Evolutionary conservation across 83 land plant species (phyloP).

Genomic region (Larix sibirica): DNA sequence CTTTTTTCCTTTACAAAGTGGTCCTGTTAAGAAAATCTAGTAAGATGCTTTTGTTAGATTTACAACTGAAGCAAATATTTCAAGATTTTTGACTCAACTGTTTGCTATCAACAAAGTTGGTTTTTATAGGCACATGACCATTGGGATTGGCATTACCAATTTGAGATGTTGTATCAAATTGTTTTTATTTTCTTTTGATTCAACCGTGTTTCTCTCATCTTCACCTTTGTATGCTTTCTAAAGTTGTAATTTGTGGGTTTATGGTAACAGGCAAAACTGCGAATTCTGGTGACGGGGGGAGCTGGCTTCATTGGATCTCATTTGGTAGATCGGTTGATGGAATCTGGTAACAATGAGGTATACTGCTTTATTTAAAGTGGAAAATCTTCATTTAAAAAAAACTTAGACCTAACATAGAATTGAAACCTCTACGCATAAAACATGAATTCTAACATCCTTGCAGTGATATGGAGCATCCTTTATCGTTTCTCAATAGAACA

Average conservation of each 20-base stretch:
- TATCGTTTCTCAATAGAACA: neutral
- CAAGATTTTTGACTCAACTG: neutral
- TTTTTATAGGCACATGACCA: too few species aligned
- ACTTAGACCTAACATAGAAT: neutral
- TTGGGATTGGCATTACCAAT: too few species aligned
- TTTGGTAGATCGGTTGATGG: slow-evolving; percentile 92
- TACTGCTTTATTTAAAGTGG: neutral
- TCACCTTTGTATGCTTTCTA: neutral
- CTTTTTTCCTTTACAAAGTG: neutral
- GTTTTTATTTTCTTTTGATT: neutral
- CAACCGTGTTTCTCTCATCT: neutral
- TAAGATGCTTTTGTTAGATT: neutral
- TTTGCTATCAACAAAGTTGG: neutral
- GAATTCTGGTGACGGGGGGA: slow-evolving; percentile 95
- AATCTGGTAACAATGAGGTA: slow-evolving; percentile 95
- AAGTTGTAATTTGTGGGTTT: neutral
- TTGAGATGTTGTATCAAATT: too few species aligned
- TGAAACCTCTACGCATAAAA: neutral
- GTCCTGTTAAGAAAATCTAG: neutral
- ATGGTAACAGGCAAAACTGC: slow-evolving; percentile 71
- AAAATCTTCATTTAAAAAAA: neutral
- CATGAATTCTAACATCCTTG: neutral
- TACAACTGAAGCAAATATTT: neutral
- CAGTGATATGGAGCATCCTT: neutral
- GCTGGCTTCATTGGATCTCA: slow-evolving; percentile 99